Evolutionary conservation across 805 yeast genomes (phyloP).

Genomic region (Candida ascalaphidarum): DNA sequence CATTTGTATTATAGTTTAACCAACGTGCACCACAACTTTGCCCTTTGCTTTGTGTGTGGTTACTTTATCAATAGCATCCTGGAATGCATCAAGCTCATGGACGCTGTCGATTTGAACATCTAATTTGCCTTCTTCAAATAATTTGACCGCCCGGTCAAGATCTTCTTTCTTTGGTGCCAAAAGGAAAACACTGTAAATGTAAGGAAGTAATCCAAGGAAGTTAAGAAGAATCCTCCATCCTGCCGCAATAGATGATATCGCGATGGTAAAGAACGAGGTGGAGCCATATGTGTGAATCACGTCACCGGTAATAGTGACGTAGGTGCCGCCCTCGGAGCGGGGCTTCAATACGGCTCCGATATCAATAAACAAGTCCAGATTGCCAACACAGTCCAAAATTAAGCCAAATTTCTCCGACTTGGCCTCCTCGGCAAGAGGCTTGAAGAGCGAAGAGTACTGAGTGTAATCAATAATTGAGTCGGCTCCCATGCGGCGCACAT

Average conservation of each 20-base stretch:
- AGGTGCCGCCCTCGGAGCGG: conserved; percentile 36
- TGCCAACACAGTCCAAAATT: conserved; percentile 62
- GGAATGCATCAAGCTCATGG: conserved; percentile 38
- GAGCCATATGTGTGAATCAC: conserved; percentile 22
- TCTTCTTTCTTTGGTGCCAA: conserved; percentile 5
- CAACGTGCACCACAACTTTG: conserved; percentile 45
- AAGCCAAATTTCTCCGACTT: conserved; percentile 42
- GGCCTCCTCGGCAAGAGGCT: conserved; percentile 25
- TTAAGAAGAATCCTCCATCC: conserved; percentile 5
- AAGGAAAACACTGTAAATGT: conserved; percentile 18
- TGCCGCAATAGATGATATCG: not conserved
- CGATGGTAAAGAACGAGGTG: not conserved
- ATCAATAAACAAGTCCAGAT: conserved; percentile 36
- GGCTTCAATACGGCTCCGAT: conserved; percentile 38
- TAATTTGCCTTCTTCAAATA: conserved; percentile 38
- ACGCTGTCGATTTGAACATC: conserved; percentile 46
- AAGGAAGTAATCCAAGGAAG: conserved; percentile 12
- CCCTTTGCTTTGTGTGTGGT: conserved; percentile 49
- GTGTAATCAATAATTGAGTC: conserved; percentile 51
- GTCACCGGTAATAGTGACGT: conserved; percentile 53
- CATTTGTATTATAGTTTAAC: too few relatives aligned
- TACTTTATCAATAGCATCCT: conserved; percentile 43
- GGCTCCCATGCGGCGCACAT: conserved; percentile 47
- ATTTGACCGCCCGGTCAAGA: conserved; percentile 19
- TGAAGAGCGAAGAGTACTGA: conserved; percentile 23